A percentile compares a stretch with the other conserved stretches of the same genome.
phyloP scores from a whole-genome alignment of 768 basidiomycete species.

The Polyporus arcularius region DNA sequence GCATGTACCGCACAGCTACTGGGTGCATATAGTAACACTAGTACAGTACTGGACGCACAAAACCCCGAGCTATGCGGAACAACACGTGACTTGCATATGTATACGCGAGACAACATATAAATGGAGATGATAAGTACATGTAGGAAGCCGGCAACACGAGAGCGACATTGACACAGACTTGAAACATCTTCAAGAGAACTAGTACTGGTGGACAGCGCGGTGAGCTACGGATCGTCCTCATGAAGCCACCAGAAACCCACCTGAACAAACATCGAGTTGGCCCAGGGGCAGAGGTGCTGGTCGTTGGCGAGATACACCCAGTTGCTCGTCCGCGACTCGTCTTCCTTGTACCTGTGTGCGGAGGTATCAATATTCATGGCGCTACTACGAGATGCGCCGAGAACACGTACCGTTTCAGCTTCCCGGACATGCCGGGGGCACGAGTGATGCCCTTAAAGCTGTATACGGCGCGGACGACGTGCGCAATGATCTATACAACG shows the following conservation, averaged over 20 bases:
- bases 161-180: too few relatives aligned
- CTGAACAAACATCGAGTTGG: constrained; percentile 62
- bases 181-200: too few relatives aligned
- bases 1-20: too few relatives aligned
- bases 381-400: background rate
- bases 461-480: constrained; percentile 67
- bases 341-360: constrained; percentile 46
- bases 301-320: constrained; percentile 57
- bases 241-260: constrained; percentile 32
- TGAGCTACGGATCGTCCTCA: background rate
- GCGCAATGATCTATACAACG: constrained; percentile 47
- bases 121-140: too few relatives aligned
- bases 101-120: too few relatives aligned
- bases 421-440: constrained; percentile 69
- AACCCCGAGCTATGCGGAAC: too few relatives aligned
- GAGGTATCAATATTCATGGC: background rate
- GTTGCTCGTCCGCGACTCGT: constrained; percentile 46
- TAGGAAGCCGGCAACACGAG: too few relatives aligned
- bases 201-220: too few relatives aligned
- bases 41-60: too few relatives aligned
- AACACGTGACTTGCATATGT: too few relatives aligned
- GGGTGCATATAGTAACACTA: too few relatives aligned
- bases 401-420: constrained; percentile 49
- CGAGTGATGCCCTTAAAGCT: constrained; percentile 58
- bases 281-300: constrained; percentile 63